Evolutionary conservation across 495 filamentous ascomycete genomes (phyloP), one percentile per base, ranked within the genome.

Genomic region (Trypethelium eluteriae): DNA sequence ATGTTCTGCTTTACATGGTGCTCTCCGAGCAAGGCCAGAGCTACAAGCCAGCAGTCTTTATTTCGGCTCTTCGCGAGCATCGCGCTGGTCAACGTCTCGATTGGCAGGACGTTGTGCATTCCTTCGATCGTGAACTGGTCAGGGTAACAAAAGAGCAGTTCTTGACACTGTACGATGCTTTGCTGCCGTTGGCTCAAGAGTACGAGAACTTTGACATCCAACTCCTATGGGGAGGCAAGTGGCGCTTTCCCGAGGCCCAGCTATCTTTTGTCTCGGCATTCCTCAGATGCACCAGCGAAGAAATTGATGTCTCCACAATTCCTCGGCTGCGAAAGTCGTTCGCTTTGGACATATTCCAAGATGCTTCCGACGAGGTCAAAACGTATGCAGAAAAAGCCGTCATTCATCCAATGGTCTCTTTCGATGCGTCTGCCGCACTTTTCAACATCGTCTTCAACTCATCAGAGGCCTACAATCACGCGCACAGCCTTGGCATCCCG

Each of bases 261-360:
- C 82, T 98, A 63, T 94, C 90, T 14, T 95, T 99, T 72, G 80
- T 97, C 47, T 87, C 86, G 66, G 90, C 92, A 7, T 97, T 90
- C 73, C 79, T 90, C 0, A 86, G 86, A 2, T 78, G 89, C 59
- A 80, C 79, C 61, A 82, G 86, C 2, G 86, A 91, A 10, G 84
- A 91, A 62, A 80, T 96, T 11, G 92, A 97, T 76, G 87, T 87
- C 3, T 88, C 86, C 25, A 87, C 88, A 56, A 93, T 96, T 62
- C 92, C 90, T 3, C 84, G 88, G 35, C 82, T 97, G 32, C 85
- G 90, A 63, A 82, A 83, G 41, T 88, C 92, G 2, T 96, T 96
- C 75, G 85, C 86, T 16, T 66, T 85, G 11, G 85, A 91, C 36
- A 87, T 93, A 41, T 96, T 92, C 71, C 81, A 85, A 57, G 84